These are phyloP conservation scores for Pichia inconspicua DNA, from an alignment of 1,139 yeast species.

Conservation along the genomic window DNA sequence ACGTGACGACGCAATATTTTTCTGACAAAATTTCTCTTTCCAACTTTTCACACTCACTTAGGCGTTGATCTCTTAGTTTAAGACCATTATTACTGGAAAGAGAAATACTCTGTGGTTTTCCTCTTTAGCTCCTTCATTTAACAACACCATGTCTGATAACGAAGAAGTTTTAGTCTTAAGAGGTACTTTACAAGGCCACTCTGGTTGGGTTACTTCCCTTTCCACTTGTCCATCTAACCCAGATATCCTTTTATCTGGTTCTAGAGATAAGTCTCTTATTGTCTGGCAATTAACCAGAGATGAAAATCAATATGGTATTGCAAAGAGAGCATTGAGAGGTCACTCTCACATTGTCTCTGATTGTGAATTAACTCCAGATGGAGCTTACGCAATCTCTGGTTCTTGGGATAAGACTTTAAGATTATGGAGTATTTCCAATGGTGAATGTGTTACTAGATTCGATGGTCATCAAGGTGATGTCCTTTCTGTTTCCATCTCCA, in stretches of 20 bases:
- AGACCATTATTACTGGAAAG: neutral
- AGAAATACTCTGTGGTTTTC: neutral
- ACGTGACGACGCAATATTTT: conserved; percentile 1
- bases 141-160: conserved; percentile 24
- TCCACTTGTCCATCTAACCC: conserved; percentile 99
- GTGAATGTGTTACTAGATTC: conserved; percentile 91
- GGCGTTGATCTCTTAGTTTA: too few relatives aligned
- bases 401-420: conserved; percentile 99
- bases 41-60: neutral
- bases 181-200: conserved; percentile 94
- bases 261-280: conserved; percentile 98
- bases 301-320: conserved; percentile 95
- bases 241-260: conserved; percentile 95
- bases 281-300: conserved; percentile 99
- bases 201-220: conserved; percentile 96
- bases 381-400: conserved; percentile 96
- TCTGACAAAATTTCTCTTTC: neutral
- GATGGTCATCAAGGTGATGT: conserved; percentile 99
- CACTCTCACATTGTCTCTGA: conserved; percentile 99
- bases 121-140: neutral
- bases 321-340: conserved; percentile 95
- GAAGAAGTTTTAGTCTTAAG: conserved; percentile 95
- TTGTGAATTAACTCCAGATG: conserved; percentile 96
- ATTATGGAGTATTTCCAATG: conserved; percentile 96
- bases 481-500: conserved; percentile 91